Percentiles rank a stretch among this genome's conserved stretches.
phyloP scores from a whole-genome alignment of 2,329 filamentous ascomycete species.

The Trichophyton rubrum region DNA sequence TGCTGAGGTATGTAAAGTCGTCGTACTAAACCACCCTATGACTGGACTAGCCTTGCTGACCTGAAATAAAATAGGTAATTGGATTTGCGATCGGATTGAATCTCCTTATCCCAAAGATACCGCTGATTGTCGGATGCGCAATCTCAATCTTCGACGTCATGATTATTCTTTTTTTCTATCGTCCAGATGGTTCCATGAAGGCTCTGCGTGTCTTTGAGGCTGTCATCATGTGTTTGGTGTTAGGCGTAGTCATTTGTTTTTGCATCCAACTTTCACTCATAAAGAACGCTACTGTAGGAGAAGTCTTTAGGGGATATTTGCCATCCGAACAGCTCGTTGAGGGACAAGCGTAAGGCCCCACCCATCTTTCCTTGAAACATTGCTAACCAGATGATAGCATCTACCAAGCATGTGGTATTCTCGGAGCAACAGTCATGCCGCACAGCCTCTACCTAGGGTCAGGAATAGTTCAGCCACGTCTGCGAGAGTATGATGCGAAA shows the following conservation, averaged over 20 bases:
- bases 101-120: constrained; percentile 38
- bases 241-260: constrained; percentile 46
- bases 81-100: constrained; percentile 47
- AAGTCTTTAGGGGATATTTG: constrained; percentile 44
- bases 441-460: constrained; percentile 47
- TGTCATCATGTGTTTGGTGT: constrained; percentile 42
- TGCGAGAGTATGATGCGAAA: constrained; percentile 37
- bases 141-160: constrained; percentile 46
- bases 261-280: constrained; percentile 45
- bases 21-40: neutral
- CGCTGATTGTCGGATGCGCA: constrained; percentile 45
- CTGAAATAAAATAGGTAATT: constrained; percentile 34
- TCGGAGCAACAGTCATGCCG: constrained; percentile 47
- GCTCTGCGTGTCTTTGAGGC: constrained; percentile 42
- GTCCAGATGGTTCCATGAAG: constrained; percentile 40
- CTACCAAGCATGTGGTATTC: constrained; percentile 43
- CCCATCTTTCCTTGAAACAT: constrained; percentile 2
- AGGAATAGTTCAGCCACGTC: constrained; percentile 43
- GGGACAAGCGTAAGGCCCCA: constrained; percentile 36
- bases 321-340: constrained; percentile 41
- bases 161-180: constrained; percentile 45
- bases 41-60: neutral
- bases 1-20: constrained; percentile 42
- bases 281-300: constrained; percentile 36
- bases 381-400: constrained; percentile 23